Conservation (phyloP, 2,329 filamentous ascomycete genomes). For the Cladorrhinum sp. region DNA sequence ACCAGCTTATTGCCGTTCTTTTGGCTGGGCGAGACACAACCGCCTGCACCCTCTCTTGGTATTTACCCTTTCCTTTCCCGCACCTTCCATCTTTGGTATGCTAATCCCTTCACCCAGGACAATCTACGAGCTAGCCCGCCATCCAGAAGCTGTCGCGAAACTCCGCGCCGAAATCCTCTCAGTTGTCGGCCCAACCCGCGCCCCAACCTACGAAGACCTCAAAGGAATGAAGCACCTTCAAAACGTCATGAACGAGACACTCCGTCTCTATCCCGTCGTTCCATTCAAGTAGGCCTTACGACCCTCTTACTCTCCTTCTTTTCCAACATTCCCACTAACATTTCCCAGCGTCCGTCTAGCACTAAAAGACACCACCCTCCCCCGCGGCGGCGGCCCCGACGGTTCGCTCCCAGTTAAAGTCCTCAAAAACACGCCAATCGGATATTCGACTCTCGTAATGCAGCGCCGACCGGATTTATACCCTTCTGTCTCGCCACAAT, state of each 20-base stretch:
- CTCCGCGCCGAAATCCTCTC: constrained; percentile 70
- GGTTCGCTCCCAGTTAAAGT: constrained; percentile 60
- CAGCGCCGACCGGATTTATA: constrained; percentile 66
- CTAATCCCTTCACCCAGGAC: constrained; percentile 33
- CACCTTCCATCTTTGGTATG: neutral
- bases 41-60: constrained; percentile 74
- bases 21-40: constrained; percentile 88
- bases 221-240: constrained; percentile 85
- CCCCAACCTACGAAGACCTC: constrained; percentile 73
- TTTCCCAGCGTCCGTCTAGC: constrained; percentile 56
- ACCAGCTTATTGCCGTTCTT: constrained; percentile 79
- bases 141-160: constrained; percentile 64
- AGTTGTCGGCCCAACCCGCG: constrained; percentile 59
- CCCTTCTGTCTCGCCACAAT: constrained; percentile 45
- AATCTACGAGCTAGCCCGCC: constrained; percentile 74
- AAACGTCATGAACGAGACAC: constrained; percentile 70
- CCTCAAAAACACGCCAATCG: constrained; percentile 62
- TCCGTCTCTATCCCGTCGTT: constrained; percentile 73
- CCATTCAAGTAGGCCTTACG: constrained; percentile 72
- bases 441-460: constrained; percentile 68
- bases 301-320: neutral
- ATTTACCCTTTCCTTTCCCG: neutral
- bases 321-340: neutral
- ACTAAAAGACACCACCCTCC: constrained; percentile 70
- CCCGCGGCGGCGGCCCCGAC: constrained; percentile 65